These are phyloP conservation scores for Keithomyces neogunnii DNA, from an alignment of 2,329 filamentous ascomycete genomes.

Conservation along the genomic window DNA sequence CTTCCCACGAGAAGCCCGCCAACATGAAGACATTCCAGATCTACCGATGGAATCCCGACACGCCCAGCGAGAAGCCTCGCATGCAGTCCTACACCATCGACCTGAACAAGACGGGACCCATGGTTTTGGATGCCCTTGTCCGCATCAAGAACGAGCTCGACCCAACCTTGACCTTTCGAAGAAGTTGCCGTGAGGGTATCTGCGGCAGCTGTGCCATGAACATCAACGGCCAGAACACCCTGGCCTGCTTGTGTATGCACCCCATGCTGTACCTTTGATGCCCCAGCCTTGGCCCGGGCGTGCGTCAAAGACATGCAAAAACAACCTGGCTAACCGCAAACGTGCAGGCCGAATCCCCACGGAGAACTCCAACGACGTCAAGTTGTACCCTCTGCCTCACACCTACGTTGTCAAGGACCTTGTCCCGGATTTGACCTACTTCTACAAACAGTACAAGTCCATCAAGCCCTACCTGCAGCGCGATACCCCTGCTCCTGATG, in stretches of 20 bases:
- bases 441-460: conserved; percentile 99
- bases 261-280: neutral
- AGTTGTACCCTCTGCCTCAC: conserved; percentile 96
- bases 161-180: conserved; percentile 89
- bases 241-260: conserved; percentile 89
- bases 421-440: conserved; percentile 93
- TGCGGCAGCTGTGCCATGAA: conserved; percentile 99
- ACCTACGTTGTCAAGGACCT: conserved; percentile 99
- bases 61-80: conserved; percentile 81
- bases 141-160: conserved; percentile 99
- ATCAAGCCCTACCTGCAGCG: conserved; percentile 98
- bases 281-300: neutral
- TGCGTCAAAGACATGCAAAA: neutral
- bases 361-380: conserved; percentile 70
- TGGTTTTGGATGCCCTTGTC: conserved; percentile 95
- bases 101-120: conserved; percentile 97
- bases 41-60: conserved; percentile 97
- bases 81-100: conserved; percentile 96
- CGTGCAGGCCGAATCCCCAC: conserved; percentile 79
- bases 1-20: conserved; percentile 54
- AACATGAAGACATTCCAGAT: conserved; percentile 92
- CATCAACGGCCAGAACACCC: conserved; percentile 96
- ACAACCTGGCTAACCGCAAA: neutral
- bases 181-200: conserved; percentile 96
- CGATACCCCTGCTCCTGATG: conserved; percentile 73